Evolutionary conservation across 2,329 filamentous ascomycete genomes (phyloP).

Genomic region (Ilyonectria robusta): DNA sequence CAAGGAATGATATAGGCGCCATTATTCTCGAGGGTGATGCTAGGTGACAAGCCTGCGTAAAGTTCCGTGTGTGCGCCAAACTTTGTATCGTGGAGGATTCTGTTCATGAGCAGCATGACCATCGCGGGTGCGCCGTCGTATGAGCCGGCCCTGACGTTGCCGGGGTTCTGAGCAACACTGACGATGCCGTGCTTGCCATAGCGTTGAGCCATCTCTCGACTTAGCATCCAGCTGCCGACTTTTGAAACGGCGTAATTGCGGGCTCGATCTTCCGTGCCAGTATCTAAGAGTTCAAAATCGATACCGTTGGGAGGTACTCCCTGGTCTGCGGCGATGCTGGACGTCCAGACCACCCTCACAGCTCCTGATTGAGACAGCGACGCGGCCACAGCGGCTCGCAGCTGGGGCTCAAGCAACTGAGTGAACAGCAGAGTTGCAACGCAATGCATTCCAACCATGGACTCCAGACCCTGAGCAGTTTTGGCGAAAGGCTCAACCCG

Average conservation of each 20-base stretch:
- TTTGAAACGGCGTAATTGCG: conserved; percentile 54
- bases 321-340: conserved; percentile 48
- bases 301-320: conserved; percentile 47
- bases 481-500: conserved; percentile 29
- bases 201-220: conserved; percentile 49
- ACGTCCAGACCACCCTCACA: conserved; percentile 51
- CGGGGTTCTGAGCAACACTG: conserved; percentile 53
- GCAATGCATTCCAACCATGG: conserved; percentile 53
- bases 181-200: conserved; percentile 45
- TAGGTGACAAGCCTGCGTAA: conserved; percentile 56
- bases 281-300: conserved; percentile 44
- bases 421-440: conserved; percentile 54
- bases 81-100: conserved; percentile 48
- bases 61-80: conserved; percentile 59
- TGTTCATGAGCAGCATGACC: conserved; percentile 42
- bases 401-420: conserved; percentile 51
- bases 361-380: conserved; percentile 27
- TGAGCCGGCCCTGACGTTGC: conserved; percentile 50
- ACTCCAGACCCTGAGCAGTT: conserved; percentile 51
- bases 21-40: conserved; percentile 51
- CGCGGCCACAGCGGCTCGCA: conserved; percentile 47
- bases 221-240: conserved; percentile 52
- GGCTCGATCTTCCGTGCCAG: conserved; percentile 38
- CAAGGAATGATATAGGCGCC: conserved; percentile 50
- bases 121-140: conserved; percentile 33